Evolutionary conservation across 2,329 filamentous ascomycete genomes (phyloP).

Genomic region (Neoarthrinium moseri): DNA sequence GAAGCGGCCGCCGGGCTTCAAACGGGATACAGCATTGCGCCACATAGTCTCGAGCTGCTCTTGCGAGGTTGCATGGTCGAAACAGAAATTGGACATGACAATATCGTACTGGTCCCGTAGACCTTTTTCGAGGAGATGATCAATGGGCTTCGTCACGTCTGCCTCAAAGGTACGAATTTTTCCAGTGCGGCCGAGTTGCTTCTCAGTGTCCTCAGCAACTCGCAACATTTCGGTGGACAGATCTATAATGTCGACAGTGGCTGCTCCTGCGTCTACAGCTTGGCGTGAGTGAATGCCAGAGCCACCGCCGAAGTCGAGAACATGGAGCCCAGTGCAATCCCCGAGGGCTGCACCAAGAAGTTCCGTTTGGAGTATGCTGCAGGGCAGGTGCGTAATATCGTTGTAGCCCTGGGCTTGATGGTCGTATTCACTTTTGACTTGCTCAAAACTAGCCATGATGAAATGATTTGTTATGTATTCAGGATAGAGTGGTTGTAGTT

Average conservation of each 20-base stretch:
- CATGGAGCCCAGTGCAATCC: slow-evolving; percentile 17
- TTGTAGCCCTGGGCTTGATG: slow-evolving; percentile 9
- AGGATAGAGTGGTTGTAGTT: too few relatives aligned
- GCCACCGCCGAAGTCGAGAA: slow-evolving; percentile 31
- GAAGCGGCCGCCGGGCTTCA: slow-evolving; percentile 17
- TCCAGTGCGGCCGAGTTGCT: background rate
- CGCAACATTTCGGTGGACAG: slow-evolving; percentile 5
- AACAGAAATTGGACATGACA: slow-evolving; percentile 17
- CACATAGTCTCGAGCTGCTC: slow-evolving; percentile 16
- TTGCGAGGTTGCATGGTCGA: slow-evolving; percentile 12
- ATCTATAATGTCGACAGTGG: slow-evolving; percentile 26
- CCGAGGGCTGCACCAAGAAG: slow-evolving; percentile 25
- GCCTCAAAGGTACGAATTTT: slow-evolving; percentile 21
- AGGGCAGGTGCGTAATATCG: slow-evolving; percentile 4
- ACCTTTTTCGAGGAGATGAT: too few relatives aligned
- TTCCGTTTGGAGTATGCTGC: slow-evolving; percentile 23
- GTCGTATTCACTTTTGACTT: slow-evolving; percentile 12
- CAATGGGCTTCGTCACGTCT: slow-evolving; percentile 22
- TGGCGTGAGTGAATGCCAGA: slow-evolving; percentile 24
- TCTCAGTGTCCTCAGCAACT: slow-evolving; percentile 14
- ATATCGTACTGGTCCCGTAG: slow-evolving; percentile 19
- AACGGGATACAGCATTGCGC: slow-evolving; percentile 9
- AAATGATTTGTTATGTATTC: too few relatives aligned
- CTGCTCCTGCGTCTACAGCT: slow-evolving; percentile 22
- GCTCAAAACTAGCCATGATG: background rate